Percentiles rank a stretch among this genome's conserved stretches.
These are phyloP conservation scores for Penicillium sp. DNA, from an alignment of 2,329 filamentous ascomycete genomes.

Conservation along the genomic window DNA sequence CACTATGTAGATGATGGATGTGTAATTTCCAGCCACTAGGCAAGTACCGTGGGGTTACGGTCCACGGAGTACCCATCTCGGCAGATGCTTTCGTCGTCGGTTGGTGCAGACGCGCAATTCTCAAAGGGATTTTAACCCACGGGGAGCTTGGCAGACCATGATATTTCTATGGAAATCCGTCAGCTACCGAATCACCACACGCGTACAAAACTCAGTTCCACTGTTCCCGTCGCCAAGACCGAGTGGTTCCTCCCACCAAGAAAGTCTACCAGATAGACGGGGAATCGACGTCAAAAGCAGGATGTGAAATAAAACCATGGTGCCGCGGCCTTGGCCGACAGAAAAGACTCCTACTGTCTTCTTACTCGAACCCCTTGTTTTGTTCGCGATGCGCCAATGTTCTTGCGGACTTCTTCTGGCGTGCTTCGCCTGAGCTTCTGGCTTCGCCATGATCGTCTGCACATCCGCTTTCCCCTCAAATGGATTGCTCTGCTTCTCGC, in stretches of 20 bases:
- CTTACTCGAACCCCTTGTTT: background rate
- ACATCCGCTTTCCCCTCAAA: background rate
- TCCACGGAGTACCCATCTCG: background rate
- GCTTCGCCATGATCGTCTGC: constrained; percentile 7
- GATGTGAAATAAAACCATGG: background rate
- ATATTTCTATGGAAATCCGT: background rate
- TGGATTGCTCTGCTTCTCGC: constrained; percentile 3
- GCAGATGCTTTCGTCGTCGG: background rate
- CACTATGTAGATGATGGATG: background rate
- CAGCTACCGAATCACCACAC: constrained; percentile 5
- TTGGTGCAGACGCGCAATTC: constrained; percentile 4
- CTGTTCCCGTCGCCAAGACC: background rate
- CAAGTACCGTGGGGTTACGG: background rate
- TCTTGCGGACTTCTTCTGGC: constrained; percentile 15
- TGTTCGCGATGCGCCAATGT: constrained; percentile 21
- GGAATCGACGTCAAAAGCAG: background rate
- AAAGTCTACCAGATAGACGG: background rate
- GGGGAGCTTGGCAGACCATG: constrained; percentile 1
- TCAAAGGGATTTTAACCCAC: background rate
- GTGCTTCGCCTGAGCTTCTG: constrained; percentile 12
- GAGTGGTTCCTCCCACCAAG: background rate
- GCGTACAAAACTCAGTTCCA: background rate
- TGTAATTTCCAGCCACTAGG: background rate
- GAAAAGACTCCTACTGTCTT: background rate
- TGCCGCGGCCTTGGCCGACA: background rate